Evolutionary conservation across 257 asterid species (phyloP).

Genomic region (Solanum gandarillasii): DNA sequence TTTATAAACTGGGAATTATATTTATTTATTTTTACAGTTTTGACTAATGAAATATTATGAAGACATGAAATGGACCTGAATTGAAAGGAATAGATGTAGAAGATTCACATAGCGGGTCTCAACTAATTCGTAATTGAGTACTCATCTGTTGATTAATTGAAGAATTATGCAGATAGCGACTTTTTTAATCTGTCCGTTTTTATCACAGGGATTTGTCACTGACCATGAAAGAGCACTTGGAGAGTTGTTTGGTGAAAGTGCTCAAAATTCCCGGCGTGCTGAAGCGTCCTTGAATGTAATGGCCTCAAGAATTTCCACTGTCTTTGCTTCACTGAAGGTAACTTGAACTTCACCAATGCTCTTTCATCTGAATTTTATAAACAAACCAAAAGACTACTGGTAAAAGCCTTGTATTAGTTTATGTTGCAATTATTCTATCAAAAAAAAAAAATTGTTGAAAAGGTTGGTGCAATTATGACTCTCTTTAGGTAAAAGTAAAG

Average conservation of each 20-base stretch:
- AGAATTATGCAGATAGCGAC: neutral
- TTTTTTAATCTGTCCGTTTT: neutral
- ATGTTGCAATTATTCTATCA: neutral
- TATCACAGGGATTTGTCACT: constrained; percentile 67
- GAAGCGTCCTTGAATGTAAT: constrained; percentile 61
- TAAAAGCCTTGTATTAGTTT: neutral
- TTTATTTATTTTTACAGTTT: neutral
- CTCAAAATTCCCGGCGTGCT: constrained; percentile 41
- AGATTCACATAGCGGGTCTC: neutral
- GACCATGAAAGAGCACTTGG: constrained; percentile 90
- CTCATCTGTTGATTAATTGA: neutral
- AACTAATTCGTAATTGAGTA: neutral
- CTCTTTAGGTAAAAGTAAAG: neutral
- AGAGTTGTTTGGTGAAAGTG: constrained; percentile 73
- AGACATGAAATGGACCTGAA: neutral
- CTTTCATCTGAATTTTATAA: neutral
- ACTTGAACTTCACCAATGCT: neutral
- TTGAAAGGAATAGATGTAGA: neutral
- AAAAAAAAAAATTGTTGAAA: neutral
- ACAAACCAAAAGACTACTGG: neutral
- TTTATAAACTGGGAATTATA: neutral
- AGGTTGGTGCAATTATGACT: neutral
- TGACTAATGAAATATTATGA: neutral
- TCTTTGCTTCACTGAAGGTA: constrained; percentile 98
- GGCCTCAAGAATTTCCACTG: constrained; percentile 82